Conservation (phyloP, 139 green algal species). For the Volvox reticuliferus region DNA sequence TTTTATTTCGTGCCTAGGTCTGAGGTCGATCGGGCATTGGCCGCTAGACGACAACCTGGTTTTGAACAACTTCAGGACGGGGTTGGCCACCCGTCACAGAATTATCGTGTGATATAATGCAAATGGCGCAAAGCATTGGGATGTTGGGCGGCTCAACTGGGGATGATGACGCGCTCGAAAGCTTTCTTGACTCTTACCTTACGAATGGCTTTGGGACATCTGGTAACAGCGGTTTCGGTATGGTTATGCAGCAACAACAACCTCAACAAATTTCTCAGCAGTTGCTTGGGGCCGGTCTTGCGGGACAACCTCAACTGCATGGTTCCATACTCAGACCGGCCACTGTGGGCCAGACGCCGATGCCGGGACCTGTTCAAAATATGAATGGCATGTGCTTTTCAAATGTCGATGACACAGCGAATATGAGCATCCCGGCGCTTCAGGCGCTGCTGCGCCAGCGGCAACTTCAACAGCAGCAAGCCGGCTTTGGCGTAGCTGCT, state of each 20-base stretch:
- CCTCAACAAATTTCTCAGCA: not conserved
- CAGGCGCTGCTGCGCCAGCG: slow-evolving; percentile 22
- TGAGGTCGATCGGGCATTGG: too few relatives aligned
- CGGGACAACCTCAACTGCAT: not conserved
- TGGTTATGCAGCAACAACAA: slow-evolving; percentile 1
- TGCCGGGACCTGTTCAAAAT: not conserved
- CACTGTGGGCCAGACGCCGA: not conserved
- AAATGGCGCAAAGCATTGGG: not conserved
- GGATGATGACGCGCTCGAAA: slow-evolving; percentile 25
- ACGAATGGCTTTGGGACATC: not conserved
- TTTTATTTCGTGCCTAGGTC: too few relatives aligned
- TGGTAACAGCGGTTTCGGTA: not conserved
- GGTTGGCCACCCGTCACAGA: not conserved
- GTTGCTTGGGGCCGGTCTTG: not conserved
- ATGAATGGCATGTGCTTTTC: not conserved
- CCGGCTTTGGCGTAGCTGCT: not conserved
- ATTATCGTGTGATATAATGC: not conserved
- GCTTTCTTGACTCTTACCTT: slow-evolving; percentile 24
- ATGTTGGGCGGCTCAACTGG: not conserved
- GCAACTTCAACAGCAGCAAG: slow-evolving; percentile 9
- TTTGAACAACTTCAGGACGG: not conserved
- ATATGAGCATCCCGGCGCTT: slow-evolving; percentile 21
- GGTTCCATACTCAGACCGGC: not conserved
- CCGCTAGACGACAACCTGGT: not conserved
- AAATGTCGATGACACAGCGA: not conserved